Evolutionary conservation across 1,139 yeast species (phyloP).

Genomic region (Hemisphaericaspora xylofermentans): DNA sequence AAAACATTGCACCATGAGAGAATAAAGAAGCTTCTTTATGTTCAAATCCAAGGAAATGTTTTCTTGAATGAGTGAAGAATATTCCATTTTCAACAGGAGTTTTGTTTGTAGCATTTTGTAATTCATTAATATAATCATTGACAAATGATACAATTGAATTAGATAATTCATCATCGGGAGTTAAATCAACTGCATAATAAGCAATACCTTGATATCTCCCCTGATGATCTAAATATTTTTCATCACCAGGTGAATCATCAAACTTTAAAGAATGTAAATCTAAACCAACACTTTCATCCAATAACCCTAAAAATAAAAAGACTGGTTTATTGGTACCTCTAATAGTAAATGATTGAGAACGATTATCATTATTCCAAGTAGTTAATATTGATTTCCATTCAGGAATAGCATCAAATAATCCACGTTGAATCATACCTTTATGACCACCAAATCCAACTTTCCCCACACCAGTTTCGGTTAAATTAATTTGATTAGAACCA

Average conservation of each 20-base stretch:
- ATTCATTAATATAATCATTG: conserved; percentile 12
- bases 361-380: conserved; percentile 34
- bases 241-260: conserved; percentile 22
- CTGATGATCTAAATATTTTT: conserved; percentile 40
- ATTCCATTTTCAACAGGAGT: conserved; percentile 18
- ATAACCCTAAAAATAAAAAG: conserved; percentile 66
- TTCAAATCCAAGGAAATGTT: conserved; percentile 35
- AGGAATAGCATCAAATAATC: conserved; percentile 15
- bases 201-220: conserved; percentile 69
- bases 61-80: conserved; percentile 35
- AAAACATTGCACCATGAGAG: conserved; percentile 79
- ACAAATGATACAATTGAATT: conserved; percentile 23
- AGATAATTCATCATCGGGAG: conserved; percentile 29
- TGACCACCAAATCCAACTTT: conserved; percentile 15
- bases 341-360: conserved; percentile 30
- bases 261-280: conserved; percentile 31
- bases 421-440: conserved; percentile 8
- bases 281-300: conserved; percentile 51
- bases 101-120: conserved; percentile 5
- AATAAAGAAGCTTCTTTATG: conserved; percentile 61
- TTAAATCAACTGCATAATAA: conserved; percentile 72
- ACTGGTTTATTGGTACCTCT: conserved; percentile 40
- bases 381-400: conserved; percentile 25
- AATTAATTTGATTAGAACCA: conserved; percentile 28
- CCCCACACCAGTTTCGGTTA: conserved; percentile 18